phyloP scores from a whole-genome alignment of 1,284 basidiomycete genomes.

The Melanopsichium pennsylvanicum region DNA sequence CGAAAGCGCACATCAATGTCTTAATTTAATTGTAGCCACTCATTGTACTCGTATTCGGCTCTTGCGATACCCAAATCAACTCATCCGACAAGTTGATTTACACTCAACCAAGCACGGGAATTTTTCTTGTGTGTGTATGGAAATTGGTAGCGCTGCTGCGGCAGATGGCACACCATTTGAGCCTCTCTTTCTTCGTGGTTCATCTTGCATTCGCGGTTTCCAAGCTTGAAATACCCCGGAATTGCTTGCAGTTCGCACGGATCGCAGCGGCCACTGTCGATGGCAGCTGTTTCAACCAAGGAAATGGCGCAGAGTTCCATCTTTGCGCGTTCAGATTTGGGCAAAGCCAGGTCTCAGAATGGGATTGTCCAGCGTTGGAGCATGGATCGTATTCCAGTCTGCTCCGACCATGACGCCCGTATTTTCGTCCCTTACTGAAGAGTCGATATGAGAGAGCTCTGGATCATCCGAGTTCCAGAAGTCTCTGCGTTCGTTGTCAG shows the following conservation, averaged over 20 bases:
- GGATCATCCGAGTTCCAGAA: conserved; percentile 2
- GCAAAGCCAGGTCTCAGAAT: too few relatives aligned
- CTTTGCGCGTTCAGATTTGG: too few relatives aligned
- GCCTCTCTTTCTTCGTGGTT: too few relatives aligned
- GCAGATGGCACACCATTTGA: too few relatives aligned
- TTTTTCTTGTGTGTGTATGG: too few relatives aligned
- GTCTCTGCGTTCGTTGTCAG: not conserved
- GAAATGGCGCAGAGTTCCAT: too few relatives aligned
- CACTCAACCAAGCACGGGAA: too few relatives aligned
- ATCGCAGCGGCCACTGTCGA: not conserved
- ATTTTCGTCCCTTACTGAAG: not conserved
- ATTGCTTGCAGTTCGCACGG: not conserved
- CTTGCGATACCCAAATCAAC: too few relatives aligned
- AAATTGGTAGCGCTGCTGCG: not conserved
- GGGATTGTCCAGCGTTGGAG: not conserved
- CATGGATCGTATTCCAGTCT: conserved; percentile 6
- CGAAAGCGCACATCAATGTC: too few relatives aligned
- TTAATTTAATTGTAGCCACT: too few relatives aligned
- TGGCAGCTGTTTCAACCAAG: not conserved
- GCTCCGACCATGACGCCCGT: not conserved
- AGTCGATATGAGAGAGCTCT: not conserved
- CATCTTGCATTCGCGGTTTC: not conserved
- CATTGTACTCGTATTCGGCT: too few relatives aligned
- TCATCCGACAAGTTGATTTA: too few relatives aligned
- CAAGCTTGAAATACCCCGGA: not conserved